These are phyloP conservation scores for Colletotrichum ledebouriae DNA, from an alignment of 2,329 filamentous ascomycete species.

Conservation along the genomic window DNA sequence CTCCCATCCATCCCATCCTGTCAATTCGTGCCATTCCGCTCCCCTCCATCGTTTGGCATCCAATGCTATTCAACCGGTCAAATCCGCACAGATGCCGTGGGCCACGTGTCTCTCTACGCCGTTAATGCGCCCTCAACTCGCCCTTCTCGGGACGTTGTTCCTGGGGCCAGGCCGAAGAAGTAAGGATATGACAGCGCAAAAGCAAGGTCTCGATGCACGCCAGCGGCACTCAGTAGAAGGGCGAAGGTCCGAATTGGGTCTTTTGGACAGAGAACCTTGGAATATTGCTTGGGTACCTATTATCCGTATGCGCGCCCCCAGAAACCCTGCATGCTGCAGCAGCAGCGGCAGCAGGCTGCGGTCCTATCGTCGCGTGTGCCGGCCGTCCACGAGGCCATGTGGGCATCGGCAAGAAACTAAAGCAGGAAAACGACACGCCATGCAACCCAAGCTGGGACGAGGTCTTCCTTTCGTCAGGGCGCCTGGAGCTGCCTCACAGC, in stretches of 20 bases:
- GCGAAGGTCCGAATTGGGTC: conserved; percentile 5
- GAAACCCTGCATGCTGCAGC: not conserved
- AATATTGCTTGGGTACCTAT: not conserved
- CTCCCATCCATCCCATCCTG: conserved; percentile 1
- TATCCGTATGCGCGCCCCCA: not conserved
- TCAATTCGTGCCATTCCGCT: conserved; percentile 13
- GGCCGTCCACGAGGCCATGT: conserved; percentile 20
- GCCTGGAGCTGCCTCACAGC: not conserved
- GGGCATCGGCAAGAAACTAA: too few relatives aligned
- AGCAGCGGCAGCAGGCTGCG: not conserved
- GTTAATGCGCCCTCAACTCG: not conserved
- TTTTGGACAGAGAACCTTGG: not conserved
- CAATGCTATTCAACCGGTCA: conserved; percentile 9
- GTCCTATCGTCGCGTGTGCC: not conserved
- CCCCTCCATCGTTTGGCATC: conserved; percentile 6
- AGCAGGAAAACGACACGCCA: not conserved
- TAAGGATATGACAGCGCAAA: conserved; percentile 7
- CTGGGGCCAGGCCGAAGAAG: not conserved
- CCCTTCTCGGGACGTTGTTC: conserved; percentile 11
- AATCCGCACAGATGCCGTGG: not conserved
- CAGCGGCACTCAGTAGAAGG: conserved; percentile 5
- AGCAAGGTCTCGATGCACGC: not conserved
- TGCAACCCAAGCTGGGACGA: conserved; percentile 13
- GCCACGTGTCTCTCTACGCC: conserved; percentile 2
- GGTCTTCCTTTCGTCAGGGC: conserved; percentile 3